Evolutionary conservation across 331 rosid species (phyloP).

Genomic region (Quercus phellos): DNA sequence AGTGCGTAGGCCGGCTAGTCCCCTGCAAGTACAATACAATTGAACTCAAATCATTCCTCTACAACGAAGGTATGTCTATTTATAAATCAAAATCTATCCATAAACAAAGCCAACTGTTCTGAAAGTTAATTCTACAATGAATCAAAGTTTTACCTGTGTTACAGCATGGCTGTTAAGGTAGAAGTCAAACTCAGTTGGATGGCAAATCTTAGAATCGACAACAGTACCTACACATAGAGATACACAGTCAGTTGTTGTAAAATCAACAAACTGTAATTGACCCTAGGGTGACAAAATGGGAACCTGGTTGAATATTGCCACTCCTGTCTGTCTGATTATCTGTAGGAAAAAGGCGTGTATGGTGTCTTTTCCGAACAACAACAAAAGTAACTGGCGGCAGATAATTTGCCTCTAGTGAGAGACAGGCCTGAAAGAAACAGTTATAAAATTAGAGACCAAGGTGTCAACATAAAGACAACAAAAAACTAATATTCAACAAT

Average conservation of each 20-base stretch:
- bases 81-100: not conserved
- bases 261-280: not conserved
- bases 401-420: slow-evolving; percentile 43
- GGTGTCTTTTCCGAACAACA: slow-evolving; percentile 86
- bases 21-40: slow-evolving; percentile 41
- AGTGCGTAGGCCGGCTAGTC: slow-evolving; percentile 77
- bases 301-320: slow-evolving; percentile 85
- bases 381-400: slow-evolving; percentile 60
- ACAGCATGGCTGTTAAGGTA: slow-evolving; percentile 90
- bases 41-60: not conserved
- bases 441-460: not conserved
- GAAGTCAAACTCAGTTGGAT: slow-evolving; percentile 73
- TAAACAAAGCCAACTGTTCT: not conserved
- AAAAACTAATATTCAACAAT: not conserved
- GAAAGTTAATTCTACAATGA: not conserved
- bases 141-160: slow-evolving; percentile 42
- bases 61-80: not conserved
- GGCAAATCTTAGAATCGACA: slow-evolving; percentile 60
- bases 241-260: not conserved
- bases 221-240: slow-evolving; percentile 53
- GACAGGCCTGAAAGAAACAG: slow-evolving; percentile 53
- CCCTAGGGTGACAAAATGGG: not conserved
- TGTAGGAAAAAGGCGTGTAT: slow-evolving; percentile 63
- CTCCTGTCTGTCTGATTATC: slow-evolving; percentile 38
- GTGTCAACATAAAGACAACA: not conserved